These are phyloP conservation scores for Globisporangium nodosum DNA, from an alignment of 352 stramenopile genomes.

Conservation along the genomic window DNA sequence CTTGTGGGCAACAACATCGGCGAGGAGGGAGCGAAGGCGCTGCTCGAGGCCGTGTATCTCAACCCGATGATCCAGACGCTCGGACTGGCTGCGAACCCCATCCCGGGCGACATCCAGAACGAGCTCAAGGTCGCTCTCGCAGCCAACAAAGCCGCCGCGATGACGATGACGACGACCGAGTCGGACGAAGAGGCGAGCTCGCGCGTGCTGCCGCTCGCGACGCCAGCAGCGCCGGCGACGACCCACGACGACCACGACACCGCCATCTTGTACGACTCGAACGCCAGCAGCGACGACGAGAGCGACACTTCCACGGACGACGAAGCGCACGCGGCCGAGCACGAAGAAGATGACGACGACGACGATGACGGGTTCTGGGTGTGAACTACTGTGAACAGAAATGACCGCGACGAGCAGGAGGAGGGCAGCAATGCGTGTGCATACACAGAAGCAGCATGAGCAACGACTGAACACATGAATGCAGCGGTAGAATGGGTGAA, in stretches of 20 bases:
- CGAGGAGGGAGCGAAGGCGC: constrained; percentile 27
- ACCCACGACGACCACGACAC: background rate
- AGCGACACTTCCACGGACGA: constrained; percentile 9
- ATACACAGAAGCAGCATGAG: background rate
- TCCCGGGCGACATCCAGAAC: constrained; percentile 25
- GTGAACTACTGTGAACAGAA: background rate
- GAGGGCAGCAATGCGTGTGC: background rate
- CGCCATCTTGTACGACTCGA: constrained; percentile 7
- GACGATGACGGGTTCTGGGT: constrained; percentile 13
- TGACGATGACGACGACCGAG: constrained; percentile 5
- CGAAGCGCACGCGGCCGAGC: background rate
- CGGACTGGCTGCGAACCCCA: constrained; percentile 37
- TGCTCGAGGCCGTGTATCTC: constrained; percentile 37
- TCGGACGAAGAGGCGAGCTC: background rate
- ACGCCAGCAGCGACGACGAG: constrained; percentile 7
- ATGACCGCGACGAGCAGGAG: background rate
- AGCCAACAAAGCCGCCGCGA: constrained; percentile 31
- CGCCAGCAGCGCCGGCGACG: background rate
- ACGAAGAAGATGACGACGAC: constrained; percentile 2
- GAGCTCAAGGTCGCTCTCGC: constrained; percentile 36
- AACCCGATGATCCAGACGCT: constrained; percentile 41
- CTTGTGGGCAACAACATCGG: constrained; percentile 47
- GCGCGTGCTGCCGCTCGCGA: background rate
- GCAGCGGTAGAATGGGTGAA: background rate
- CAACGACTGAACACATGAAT: background rate